These are phyloP conservation scores for Oryza australiensis DNA, from an alignment of 176 grass and related monocot species.

Conservation along the genomic window DNA sequence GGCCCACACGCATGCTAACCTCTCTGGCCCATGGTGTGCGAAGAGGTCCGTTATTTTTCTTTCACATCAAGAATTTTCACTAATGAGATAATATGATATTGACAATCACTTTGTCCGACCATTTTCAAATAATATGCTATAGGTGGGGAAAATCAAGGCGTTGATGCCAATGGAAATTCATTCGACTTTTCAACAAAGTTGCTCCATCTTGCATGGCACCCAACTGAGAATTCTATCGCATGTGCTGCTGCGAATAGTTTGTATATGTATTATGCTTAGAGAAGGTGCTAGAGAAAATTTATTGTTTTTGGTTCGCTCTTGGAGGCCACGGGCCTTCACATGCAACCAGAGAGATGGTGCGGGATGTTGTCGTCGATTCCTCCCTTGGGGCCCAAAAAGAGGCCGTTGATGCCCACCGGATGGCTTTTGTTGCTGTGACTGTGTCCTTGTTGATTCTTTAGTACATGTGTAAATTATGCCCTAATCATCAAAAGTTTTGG, in stretches of 20 bases:
- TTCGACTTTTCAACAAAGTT: conserved; percentile 80
- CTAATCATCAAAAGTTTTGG: conserved; percentile 49
- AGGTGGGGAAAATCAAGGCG: conserved; percentile 75
- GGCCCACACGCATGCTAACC: conserved; percentile 61
- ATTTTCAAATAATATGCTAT: conserved; percentile 25
- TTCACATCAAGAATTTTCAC: background rate
- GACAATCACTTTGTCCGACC: conserved; percentile 1
- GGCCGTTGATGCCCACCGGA: conserved; percentile 30
- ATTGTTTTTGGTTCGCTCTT: conserved; percentile 35
- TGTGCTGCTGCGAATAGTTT: conserved; percentile 96
- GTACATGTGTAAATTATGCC: conserved; percentile 82
- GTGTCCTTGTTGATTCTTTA: conserved; percentile 63
- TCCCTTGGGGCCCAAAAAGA: conserved; percentile 28
- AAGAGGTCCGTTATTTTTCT: conserved; percentile 50
- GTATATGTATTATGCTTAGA: conserved; percentile 99
- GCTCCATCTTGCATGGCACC: conserved; percentile 92
- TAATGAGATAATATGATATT: background rate
- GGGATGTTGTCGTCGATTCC: conserved; percentile 25
- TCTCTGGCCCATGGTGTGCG: conserved; percentile 62
- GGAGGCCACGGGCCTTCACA: conserved; percentile 16
- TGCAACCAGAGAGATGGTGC: conserved; percentile 33
- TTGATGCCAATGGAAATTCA: conserved; percentile 82
- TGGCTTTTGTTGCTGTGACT: conserved; percentile 28
- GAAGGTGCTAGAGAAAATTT: conserved; percentile 42
- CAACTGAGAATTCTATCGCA: conserved; percentile 83